Percentiles rank a stretch among this genome's conserved stretches.
These are phyloP conservation scores for Saxophila tyrrhenica DNA, from an alignment of 495 filamentous ascomycete genomes.

Conservation along the genomic window DNA sequence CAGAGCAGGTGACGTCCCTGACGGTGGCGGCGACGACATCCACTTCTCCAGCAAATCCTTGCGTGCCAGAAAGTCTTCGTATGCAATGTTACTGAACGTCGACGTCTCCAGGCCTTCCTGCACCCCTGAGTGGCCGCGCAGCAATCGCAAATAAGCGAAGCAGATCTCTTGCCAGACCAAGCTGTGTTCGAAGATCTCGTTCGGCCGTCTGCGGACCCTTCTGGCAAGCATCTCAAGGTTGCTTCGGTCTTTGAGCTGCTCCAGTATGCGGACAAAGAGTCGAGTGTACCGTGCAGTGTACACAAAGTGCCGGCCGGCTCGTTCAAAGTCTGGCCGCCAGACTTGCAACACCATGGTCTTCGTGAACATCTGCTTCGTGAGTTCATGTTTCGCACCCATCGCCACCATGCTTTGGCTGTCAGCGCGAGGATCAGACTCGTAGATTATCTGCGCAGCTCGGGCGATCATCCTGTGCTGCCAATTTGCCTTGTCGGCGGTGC, in stretches of 20 bases:
- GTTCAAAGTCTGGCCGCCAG: constrained; percentile 89
- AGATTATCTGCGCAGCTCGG: constrained; percentile 65
- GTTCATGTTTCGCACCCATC: constrained; percentile 60
- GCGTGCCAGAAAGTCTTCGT: constrained; percentile 64
- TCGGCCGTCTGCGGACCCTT: constrained; percentile 66
- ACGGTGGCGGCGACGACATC: constrained; percentile 35
- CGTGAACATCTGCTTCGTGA: constrained; percentile 81
- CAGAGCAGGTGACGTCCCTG: constrained; percentile 40
- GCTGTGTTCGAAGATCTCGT: constrained; percentile 74
- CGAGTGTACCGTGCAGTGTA: constrained; percentile 84
- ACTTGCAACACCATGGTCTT: constrained; percentile 92
- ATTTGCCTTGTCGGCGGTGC: constrained; percentile 79
- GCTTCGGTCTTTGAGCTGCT: constrained; percentile 60
- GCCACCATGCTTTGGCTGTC: constrained; percentile 30
- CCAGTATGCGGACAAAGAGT: constrained; percentile 65
- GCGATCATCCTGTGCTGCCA: constrained; percentile 94
- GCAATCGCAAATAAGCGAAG: constrained; percentile 56
- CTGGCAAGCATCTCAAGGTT: constrained; percentile 74
- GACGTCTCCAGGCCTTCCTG: constrained; percentile 58
- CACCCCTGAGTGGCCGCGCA: constrained; percentile 58
- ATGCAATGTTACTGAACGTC: constrained; percentile 64
- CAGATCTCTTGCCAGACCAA: constrained; percentile 79
- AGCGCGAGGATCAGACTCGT: constrained; percentile 21
- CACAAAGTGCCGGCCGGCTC: constrained; percentile 83
- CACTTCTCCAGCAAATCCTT: constrained; percentile 44